Percentiles rank a stretch among this genome's conserved stretches.
Conservation (phyloP, 352 stramenopile species). For the Phytophthora quininea region DNA sequence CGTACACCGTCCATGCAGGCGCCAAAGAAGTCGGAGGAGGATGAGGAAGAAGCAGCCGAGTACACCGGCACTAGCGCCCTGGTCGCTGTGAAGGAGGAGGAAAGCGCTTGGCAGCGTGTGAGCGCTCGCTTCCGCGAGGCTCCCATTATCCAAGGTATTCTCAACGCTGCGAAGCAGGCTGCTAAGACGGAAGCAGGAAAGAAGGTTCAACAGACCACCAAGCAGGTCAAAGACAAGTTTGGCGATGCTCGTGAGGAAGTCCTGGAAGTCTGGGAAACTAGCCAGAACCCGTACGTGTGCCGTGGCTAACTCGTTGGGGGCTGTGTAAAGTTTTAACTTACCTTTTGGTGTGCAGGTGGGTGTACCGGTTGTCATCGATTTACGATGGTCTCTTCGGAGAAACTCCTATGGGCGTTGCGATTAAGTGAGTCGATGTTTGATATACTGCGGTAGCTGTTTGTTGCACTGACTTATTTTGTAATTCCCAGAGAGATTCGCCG, state of each 20-base stretch:
- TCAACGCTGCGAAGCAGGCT: slow-evolving; percentile 82
- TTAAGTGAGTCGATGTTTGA: slow-evolving; percentile 53
- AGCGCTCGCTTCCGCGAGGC: slow-evolving; percentile 93
- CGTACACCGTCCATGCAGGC: slow-evolving; percentile 52
- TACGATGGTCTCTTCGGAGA: slow-evolving; percentile 98
- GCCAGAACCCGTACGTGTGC: slow-evolving; percentile 94
- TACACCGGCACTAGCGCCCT: slow-evolving; percentile 80
- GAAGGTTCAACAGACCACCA: slow-evolving; percentile 73
- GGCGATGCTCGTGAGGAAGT: slow-evolving; percentile 84
- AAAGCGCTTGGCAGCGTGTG: slow-evolving; percentile 95
- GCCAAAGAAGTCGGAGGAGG: slow-evolving; percentile 39
- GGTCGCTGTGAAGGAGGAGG: slow-evolving; percentile 92
- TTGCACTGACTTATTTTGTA: not conserved
- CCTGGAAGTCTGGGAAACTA: slow-evolving; percentile 97
- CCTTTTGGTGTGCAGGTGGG: slow-evolving; percentile 59
- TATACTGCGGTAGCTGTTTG: not conserved
- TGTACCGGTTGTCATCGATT: slow-evolving; percentile 97
- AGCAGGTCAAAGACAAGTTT: slow-evolving; percentile 82
- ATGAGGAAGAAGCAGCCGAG: slow-evolving; percentile 48
- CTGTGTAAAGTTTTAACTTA: not conserved
- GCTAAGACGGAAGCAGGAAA: slow-evolving; percentile 78
- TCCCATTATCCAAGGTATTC: slow-evolving; percentile 94
- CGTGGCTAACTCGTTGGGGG: not conserved
- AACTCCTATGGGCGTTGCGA: slow-evolving; percentile 94
- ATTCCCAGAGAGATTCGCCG: slow-evolving; percentile 89